Evolutionary conservation across 208 protist species (phyloP).

Genomic region (Baffinella frigidus): DNA sequence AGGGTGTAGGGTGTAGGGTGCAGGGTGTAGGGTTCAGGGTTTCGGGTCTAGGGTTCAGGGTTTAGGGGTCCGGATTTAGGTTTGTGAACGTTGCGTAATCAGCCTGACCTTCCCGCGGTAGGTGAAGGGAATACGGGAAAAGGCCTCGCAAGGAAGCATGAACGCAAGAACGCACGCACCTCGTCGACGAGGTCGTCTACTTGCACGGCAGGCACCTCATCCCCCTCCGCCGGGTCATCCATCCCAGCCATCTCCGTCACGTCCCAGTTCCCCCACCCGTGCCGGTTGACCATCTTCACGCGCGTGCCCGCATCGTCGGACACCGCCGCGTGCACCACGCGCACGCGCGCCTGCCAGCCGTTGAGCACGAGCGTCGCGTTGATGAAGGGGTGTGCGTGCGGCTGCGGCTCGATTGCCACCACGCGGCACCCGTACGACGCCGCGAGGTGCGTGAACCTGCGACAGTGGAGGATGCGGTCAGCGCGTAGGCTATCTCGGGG

Average conservation of each 20-base stretch:
- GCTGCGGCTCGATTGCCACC: constrained; percentile 43
- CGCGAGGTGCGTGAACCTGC: too few species aligned
- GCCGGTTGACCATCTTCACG: constrained; percentile 44
- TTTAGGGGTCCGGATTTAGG: too few species aligned
- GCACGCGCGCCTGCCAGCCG: constrained; percentile 17
- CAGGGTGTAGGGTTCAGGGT: too few species aligned
- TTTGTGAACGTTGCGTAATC: too few species aligned
- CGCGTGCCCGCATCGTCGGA: not conserved
- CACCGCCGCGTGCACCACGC: not conserved
- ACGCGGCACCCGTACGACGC: constrained; percentile 57
- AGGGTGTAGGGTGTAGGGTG: not conserved
- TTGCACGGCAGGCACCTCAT: not conserved
- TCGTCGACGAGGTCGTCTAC: constrained; percentile 2
- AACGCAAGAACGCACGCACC: too few species aligned
- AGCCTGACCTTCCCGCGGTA: too few species aligned
- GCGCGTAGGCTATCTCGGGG: too few species aligned
- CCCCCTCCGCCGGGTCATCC: not conserved
- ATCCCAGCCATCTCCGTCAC: not conserved
- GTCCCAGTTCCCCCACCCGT: constrained; percentile 60
- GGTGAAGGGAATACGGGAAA: too few species aligned
- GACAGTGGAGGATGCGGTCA: too few species aligned
- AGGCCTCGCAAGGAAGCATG: too few species aligned
- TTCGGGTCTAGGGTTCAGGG: too few species aligned
- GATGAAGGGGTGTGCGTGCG: constrained; percentile 32
- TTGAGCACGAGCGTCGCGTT: constrained; percentile 56